phyloP scores from a whole-genome alignment of 2,329 filamentous ascomycete species.

The Piedraia hortae region DNA sequence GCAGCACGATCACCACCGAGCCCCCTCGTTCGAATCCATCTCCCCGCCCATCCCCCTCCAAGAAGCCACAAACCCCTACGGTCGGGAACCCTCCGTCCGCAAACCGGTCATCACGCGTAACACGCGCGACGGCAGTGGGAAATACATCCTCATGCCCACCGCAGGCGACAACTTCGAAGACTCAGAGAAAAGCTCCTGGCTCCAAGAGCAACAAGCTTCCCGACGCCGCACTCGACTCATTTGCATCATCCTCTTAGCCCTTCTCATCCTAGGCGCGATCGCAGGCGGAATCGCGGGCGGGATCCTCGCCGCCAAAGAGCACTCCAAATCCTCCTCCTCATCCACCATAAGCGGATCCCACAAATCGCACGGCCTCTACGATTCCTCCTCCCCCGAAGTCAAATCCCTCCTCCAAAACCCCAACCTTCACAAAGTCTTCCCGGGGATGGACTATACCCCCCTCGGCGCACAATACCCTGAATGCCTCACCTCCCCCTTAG shows the following conservation, averaged over 20 bases:
- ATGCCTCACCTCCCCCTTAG: slow-evolving; percentile 47
- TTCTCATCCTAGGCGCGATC: slow-evolving; percentile 43
- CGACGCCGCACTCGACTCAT: slow-evolving; percentile 43
- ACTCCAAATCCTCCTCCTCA: slow-evolving; percentile 1
- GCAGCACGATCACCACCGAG: background rate
- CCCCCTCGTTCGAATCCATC: too few relatives aligned
- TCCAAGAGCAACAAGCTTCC: slow-evolving; percentile 28
- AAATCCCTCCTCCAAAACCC: slow-evolving; percentile 54
- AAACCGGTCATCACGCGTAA: slow-evolving; percentile 14
- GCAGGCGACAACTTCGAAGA: slow-evolving; percentile 10
- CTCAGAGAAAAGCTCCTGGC: slow-evolving; percentile 38
- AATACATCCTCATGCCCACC: slow-evolving; percentile 28
- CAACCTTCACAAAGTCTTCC: slow-evolving; percentile 74
- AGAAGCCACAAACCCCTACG: slow-evolving; percentile 40
- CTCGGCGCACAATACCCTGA: slow-evolving; percentile 73
- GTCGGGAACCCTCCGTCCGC: slow-evolving; percentile 13
- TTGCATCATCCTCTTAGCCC: slow-evolving; percentile 32
- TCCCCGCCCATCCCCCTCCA: slow-evolving; percentile 4
- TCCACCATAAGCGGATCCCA: slow-evolving; percentile 3
- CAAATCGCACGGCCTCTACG: slow-evolving; percentile 36
- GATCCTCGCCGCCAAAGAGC: slow-evolving; percentile 20
- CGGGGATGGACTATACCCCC: slow-evolving; percentile 85
- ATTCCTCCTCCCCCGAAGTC: slow-evolving; percentile 46
- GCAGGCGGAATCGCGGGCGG: slow-evolving; percentile 49
- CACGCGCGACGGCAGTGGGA: slow-evolving; percentile 14